phyloP scores from a whole-genome alignment of 164 flowering plant genomes.

The Taxillus chinensis region DNA sequence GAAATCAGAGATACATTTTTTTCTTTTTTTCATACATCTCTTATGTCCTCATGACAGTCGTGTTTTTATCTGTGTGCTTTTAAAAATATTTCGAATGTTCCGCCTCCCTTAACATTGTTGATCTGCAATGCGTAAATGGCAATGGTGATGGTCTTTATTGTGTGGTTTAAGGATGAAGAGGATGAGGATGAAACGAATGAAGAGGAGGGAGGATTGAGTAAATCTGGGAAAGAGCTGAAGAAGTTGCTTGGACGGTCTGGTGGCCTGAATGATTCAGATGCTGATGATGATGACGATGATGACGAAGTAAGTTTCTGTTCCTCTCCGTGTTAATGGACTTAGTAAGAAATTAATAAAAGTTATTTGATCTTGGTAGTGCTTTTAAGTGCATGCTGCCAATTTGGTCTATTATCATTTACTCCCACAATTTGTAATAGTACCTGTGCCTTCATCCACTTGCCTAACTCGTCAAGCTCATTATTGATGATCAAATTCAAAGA shows the following conservation, averaged over 20 bases:
- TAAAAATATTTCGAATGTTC: background rate
- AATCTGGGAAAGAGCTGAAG: conserved; percentile 93
- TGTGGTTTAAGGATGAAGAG: conserved; percentile 69
- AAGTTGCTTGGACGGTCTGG: conserved; percentile 66
- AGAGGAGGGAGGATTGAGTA: conserved; percentile 83
- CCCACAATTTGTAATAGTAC: too few species aligned
- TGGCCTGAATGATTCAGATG: conserved; percentile 78
- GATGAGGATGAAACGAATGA: conserved; percentile 71
- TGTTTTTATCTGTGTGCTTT: background rate
- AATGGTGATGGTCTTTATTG: background rate
- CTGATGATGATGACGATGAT: conserved; percentile 81
- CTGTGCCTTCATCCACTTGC: too few species aligned
- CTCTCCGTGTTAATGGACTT: too few species aligned
- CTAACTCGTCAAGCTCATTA: too few species aligned
- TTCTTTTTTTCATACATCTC: background rate
- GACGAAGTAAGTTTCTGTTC: conserved; percentile 49
- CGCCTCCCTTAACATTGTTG: background rate
- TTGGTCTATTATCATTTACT: too few species aligned
- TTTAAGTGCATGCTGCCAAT: too few species aligned
- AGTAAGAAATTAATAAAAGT: too few species aligned
- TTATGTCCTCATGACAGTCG: background rate
- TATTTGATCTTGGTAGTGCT: too few species aligned
- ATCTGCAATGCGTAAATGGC: background rate
- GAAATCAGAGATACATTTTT: too few species aligned
- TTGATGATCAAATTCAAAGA: too few species aligned